Base-by-base conservation (phyloP, 768 basidiomycete genomes). In the Krasilnikovozyma curviuscula region DNA sequence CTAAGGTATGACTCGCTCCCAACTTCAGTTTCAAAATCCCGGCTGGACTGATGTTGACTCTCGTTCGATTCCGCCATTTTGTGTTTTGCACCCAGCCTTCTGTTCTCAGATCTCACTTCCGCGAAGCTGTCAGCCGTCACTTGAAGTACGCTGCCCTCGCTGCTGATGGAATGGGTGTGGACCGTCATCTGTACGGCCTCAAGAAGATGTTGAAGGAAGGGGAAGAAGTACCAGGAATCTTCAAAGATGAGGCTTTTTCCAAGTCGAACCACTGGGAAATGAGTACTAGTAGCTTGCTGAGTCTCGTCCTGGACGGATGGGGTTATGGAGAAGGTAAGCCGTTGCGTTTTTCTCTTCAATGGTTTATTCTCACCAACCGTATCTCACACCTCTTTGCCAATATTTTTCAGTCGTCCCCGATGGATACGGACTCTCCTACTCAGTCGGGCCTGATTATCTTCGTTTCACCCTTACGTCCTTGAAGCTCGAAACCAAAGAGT, bases 131-230 rank as follows among this genome's bases (percentile, higher is more conserved):
- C 1, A 63, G 69, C n/a, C 70, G 88, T 18, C 93, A 98, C 66
- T 69, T 83, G 56, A 73, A 81, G 64, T 95, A 95, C 61, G 75
- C 81, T 2, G 69, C 73, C 2, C 89, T 85, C 81, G 89, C 91
- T 0, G 83, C 86, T 2, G 83, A 91, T 52, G 93, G 81, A 1
- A 78, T 83, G 63, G 93, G 89, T 38, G 85, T 98, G 19, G 91
- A 97, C 65, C 72, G 91, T 29, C 93, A 98, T 65, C 68, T 97
- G 51, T 95, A 89, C 64, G 93, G 89, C 7, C 67, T 98, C 56
- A 89, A 83, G 69, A 81, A 78, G 69, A 67, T 83, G 57, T 56
- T 95, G 40, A 67, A 70, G 44, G 73, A 75, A 9, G 82, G 77
- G 25, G 89, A 95, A 64, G 58, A 67, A 29, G 52, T 78, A 30